phyloP scores from a whole-genome alignment of 2,329 filamentous ascomycete genomes.

The Hypoxylon rubiginosum region DNA sequence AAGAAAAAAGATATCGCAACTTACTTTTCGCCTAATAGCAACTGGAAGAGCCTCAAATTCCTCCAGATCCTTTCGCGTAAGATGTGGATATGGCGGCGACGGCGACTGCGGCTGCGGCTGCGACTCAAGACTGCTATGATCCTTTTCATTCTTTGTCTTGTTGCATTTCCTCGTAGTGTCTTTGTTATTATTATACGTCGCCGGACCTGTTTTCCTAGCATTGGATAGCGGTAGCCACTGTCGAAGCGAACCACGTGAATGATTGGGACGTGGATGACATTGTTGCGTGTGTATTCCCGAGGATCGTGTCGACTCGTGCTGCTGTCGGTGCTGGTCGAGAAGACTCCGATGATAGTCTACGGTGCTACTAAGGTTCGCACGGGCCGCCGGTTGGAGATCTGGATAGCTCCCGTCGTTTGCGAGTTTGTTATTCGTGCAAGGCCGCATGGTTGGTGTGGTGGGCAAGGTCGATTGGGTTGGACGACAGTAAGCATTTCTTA shows the following conservation, averaged over 20 bases:
- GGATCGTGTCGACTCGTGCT: slow-evolving; percentile 29
- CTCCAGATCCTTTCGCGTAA: slow-evolving; percentile 57
- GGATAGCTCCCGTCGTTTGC: slow-evolving; percentile 39
- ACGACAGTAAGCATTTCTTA: slow-evolving; percentile 25
- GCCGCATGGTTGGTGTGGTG: slow-evolving; percentile 37
- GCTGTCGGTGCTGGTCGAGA: slow-evolving; percentile 42
- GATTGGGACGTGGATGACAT: slow-evolving; percentile 30
- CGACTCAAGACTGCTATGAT: slow-evolving; percentile 34
- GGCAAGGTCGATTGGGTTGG: slow-evolving; percentile 17
- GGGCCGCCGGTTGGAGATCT: slow-evolving; percentile 33
- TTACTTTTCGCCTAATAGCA: slow-evolving; percentile 66
- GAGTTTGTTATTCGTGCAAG: slow-evolving; percentile 27
- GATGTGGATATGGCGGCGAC: slow-evolving; percentile 39
- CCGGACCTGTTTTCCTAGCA: slow-evolving; percentile 22
- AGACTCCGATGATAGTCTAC: slow-evolving; percentile 48
- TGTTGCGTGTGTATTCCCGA: slow-evolving; percentile 14
- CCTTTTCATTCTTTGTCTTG: slow-evolving; percentile 35
- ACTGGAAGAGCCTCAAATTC: slow-evolving; percentile 65
- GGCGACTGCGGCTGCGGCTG: slow-evolving; percentile 1
- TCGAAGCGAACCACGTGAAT: slow-evolving; percentile 32
- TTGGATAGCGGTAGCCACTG: slow-evolving; percentile 42
- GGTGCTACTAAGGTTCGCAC: slow-evolving; percentile 37
- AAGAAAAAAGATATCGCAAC: slow-evolving; percentile 42
- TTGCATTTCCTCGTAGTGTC: slow-evolving; percentile 29
- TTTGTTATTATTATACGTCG: slow-evolving; percentile 8